These are phyloP conservation scores for Cymbidium sinense DNA, from an alignment of 106 monocot genomes.

Conservation along the genomic window DNA sequence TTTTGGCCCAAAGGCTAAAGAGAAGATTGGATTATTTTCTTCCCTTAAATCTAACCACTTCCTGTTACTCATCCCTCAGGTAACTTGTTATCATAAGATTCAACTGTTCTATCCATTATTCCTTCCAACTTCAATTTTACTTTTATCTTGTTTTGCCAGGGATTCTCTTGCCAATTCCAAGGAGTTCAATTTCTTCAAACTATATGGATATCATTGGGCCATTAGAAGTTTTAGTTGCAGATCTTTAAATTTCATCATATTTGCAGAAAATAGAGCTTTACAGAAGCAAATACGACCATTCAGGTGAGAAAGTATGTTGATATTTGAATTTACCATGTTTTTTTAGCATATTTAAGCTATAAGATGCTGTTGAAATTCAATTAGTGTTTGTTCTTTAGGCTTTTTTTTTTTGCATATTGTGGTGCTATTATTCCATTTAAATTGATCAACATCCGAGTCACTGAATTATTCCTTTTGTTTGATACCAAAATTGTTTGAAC, in stretches of 20 bases:
- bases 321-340: not conserved
- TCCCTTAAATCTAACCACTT: not conserved
- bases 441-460: not conserved
- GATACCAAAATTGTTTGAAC: not conserved
- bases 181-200: not conserved
- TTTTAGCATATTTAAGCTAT: not conserved
- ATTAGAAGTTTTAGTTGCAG: not conserved
- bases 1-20: not conserved
- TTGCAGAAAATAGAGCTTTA: constrained; percentile 3
- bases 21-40: not conserved
- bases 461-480: not conserved
- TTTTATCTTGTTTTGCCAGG: constrained; percentile 1
- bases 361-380: not conserved
- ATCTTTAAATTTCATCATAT: not conserved
- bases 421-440: not conserved
- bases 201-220: not conserved
- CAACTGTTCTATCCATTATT: constrained; percentile 1
- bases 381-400: not conserved
- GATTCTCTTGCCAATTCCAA: not conserved
- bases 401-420: not conserved
- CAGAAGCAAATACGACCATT: not conserved
- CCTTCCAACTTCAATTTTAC: not conserved
- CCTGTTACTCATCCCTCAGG: not conserved
- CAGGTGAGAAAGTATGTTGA: not conserved
- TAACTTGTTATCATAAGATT: constrained; percentile 1